A percentile compares a stretch with the other conserved stretches of the same genome.
Evolutionary conservation across 306 rosid genomes (phyloP).

Genomic region (Vicia faba): DNA sequence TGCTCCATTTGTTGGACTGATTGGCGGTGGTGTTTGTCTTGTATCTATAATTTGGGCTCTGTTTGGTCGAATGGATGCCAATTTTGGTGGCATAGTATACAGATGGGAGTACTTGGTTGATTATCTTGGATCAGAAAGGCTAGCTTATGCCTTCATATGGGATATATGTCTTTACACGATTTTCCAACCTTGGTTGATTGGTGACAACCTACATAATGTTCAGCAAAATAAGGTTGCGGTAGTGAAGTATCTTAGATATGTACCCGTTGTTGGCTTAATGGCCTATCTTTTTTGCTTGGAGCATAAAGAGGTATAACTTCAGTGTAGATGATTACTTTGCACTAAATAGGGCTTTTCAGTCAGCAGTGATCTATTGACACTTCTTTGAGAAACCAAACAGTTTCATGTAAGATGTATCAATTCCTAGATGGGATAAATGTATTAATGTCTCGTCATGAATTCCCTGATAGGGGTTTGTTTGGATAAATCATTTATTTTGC

Average conservation of each 20-base stretch:
- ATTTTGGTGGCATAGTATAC: constrained; percentile 69
- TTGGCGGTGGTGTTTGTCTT: constrained; percentile 67
- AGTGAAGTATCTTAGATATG: constrained; percentile 68
- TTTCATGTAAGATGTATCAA: constrained; percentile 12
- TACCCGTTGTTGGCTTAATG: constrained; percentile 76
- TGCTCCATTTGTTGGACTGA: constrained; percentile 67
- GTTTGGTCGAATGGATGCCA: constrained; percentile 61
- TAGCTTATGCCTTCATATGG: constrained; percentile 95
- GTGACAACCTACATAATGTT: constrained; percentile 76
- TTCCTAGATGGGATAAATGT: not conserved
- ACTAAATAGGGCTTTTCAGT: not conserved
- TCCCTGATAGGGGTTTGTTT: constrained; percentile 8
- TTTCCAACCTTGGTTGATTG: constrained; percentile 93
- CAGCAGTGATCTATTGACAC: not conserved
- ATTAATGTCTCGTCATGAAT: not conserved
- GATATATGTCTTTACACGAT: constrained; percentile 74
- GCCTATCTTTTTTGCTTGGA: constrained; percentile 77
- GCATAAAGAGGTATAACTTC: constrained; percentile 45
- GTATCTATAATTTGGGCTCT: constrained; percentile 70
- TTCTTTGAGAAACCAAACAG: not conserved
- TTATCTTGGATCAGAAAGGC: constrained; percentile 83
- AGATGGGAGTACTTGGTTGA: constrained; percentile 73
- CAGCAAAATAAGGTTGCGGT: constrained; percentile 52
- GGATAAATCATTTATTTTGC: not conserved
- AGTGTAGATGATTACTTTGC: constrained; percentile 24